Evolutionary conservation across 331 rosid genomes (phyloP), one percentile per base, ranked within the genome.

Genomic region (Acacia pycnantha): DNA sequence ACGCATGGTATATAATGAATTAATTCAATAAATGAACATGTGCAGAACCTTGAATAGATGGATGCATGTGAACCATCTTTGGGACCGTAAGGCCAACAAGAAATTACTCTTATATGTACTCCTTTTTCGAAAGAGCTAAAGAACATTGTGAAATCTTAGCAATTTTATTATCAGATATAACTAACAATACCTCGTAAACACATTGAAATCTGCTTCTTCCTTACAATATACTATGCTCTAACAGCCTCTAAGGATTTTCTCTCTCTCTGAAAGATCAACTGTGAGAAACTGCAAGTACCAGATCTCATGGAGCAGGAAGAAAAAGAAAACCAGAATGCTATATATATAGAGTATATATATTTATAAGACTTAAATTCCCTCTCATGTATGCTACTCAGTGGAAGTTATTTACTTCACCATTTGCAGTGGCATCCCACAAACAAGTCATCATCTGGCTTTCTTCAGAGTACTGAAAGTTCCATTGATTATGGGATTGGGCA

Each of bases 371-470:
- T 51, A 0, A 14, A 65, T 15, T 65, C 70, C 70, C 43, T 29
- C 70, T 12, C 70, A 14, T 31, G 26, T 6, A 66, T 3, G 44
- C 47, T 18, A 66, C 75, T 70, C 75, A 43, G 26, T 70, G 56
- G 54, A 70, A 70, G 29, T 70, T 41, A n/a, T 41, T 41, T 41
- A 41, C 29, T 31, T 70, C 83, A 61, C 5, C 62, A 53, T 70
- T 11, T 77, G 66, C 76, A 70, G 54, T 62, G 41, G 33, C 64
- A 78, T 77, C 89, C 94, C 92, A 90, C 35, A 86, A 78, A 79
- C 83, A 61, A 82, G 79, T 26, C 33, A 24, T 14, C 53, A 75
- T 83, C 74, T 83, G 82, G 54, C 77, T 83, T 74, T 85, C 83
- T 61, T 87, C 91, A 58, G 80, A 58, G 65, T 24, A 22, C 75